Evolutionary conservation across 2,329 filamentous ascomycete genomes (phyloP).

Genomic region (Talaromyces sp.): DNA sequence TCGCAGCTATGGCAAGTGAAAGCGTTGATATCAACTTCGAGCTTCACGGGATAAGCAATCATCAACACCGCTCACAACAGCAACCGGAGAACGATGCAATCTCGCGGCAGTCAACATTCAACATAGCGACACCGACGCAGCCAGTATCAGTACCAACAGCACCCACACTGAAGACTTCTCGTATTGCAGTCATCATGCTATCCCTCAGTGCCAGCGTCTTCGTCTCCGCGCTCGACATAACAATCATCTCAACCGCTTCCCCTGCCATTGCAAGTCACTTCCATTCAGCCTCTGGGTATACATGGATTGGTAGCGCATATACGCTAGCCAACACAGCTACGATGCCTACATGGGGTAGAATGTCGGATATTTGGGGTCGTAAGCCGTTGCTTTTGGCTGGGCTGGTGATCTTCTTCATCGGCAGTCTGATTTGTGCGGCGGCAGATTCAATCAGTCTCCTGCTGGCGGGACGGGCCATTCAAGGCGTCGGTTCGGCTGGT

Average conservation of each 20-base stretch:
- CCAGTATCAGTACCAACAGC: background rate
- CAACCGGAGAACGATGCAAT: background rate
- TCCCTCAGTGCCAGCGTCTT: slow-evolving; percentile 22
- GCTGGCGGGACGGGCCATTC: slow-evolving; percentile 48
- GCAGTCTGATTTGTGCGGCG: slow-evolving; percentile 50
- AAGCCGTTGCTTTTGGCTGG: slow-evolving; percentile 53
- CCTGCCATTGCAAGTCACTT: slow-evolving; percentile 55
- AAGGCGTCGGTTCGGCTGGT: slow-evolving; percentile 51
- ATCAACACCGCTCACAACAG: background rate
- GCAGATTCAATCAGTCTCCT: slow-evolving; percentile 48
- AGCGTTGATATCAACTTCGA: background rate
- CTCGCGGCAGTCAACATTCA: background rate
- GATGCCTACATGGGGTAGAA: slow-evolving; percentile 24
- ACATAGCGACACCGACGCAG: background rate
- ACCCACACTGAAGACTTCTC: background rate
- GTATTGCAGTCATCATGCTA: slow-evolving; percentile 18
- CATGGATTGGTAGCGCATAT: slow-evolving; percentile 55
- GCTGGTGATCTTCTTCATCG: slow-evolving; percentile 51
- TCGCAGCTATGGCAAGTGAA: background rate
- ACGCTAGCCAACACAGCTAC: slow-evolving; percentile 47
- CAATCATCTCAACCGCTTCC: slow-evolving; percentile 57
- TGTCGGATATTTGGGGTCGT: slow-evolving; percentile 58
- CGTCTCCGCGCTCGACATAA: slow-evolving; percentile 31
- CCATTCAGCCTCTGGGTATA: slow-evolving; percentile 49
- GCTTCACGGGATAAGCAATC: background rate